Evolutionary conservation across 148 eudicot genomes (phyloP).

Genomic region (Spergularia bocconei): DNA sequence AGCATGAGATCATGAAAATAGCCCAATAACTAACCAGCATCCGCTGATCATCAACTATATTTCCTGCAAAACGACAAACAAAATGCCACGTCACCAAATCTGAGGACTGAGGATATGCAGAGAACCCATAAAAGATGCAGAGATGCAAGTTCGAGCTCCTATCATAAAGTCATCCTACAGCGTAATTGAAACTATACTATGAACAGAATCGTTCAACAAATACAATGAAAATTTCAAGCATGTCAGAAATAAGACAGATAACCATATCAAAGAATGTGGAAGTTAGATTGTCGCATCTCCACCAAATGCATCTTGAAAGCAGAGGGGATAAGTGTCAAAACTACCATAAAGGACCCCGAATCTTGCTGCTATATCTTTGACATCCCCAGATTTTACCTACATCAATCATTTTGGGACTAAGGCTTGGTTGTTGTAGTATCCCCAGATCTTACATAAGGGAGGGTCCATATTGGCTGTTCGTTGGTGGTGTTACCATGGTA

Average conservation of each 20-base stretch:
- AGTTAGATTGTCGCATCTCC: not conserved
- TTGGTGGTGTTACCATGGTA: conserved; percentile 4
- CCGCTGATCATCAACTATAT: conserved; percentile 82
- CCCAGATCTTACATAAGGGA: no score
- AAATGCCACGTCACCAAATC: conserved; percentile 25
- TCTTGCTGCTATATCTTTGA: no score
- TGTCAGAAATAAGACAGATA: not conserved
- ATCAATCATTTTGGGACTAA: no score
- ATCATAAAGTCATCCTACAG: not conserved
- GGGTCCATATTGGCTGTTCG: not conserved
- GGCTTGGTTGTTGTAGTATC: no score
- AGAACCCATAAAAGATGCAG: not conserved
- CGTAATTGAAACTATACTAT: not conserved
- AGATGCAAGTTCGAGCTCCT: not conserved
- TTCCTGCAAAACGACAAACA: conserved; percentile 43
- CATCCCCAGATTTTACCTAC: no score
- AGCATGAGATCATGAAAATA: conserved; percentile 80
- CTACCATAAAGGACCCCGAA: not conserved
- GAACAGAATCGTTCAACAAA: not conserved
- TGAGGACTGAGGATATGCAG: not conserved
- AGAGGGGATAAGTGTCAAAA: not conserved
- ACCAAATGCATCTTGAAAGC: not conserved
- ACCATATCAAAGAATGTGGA: not conserved
- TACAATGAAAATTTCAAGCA: not conserved
- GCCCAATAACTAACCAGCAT: conserved; percentile 74